phyloP scores from a whole-genome alignment of 345 rosid genomes.

The Cardamine occulta region DNA sequence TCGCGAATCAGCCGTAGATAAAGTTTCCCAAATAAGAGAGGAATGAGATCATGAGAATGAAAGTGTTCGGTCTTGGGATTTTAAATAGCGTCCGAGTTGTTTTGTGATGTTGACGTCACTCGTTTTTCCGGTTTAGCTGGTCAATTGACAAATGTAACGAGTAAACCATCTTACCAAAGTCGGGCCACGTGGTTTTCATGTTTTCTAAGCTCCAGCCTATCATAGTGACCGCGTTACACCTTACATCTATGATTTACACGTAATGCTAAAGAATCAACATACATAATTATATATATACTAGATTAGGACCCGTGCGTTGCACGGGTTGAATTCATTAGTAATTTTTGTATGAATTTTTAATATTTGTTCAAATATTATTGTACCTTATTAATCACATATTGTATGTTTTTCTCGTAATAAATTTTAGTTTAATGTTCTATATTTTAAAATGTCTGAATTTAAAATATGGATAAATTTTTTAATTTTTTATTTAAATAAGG shows the following conservation, averaged over 20 bases:
- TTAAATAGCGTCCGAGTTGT: constrained; percentile 29
- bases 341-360: too few relatives aligned
- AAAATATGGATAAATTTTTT: too few relatives aligned
- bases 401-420: too few relatives aligned
- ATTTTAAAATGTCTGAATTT: too few relatives aligned
- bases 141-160: constrained; percentile 7
- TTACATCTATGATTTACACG: not conserved
- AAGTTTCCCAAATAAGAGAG: not conserved
- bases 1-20: constrained; percentile 1
- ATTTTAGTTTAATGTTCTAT: too few relatives aligned
- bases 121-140: not conserved
- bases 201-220: not conserved
- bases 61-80: constrained; percentile 39
- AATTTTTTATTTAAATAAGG: too few relatives aligned
- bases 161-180: not conserved
- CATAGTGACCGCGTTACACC: not conserved
- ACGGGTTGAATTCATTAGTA: too few relatives aligned
- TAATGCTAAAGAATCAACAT: not conserved
- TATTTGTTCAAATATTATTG: too few relatives aligned
- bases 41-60: constrained; percentile 21
- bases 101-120: constrained; percentile 8
- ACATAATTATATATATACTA: too few relatives aligned
- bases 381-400: too few relatives aligned
- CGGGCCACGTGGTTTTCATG: constrained; percentile 33
- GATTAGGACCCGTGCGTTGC: too few relatives aligned